A percentile compares a stretch with the other conserved stretches of the same genome.
Conservation (phyloP, 1,284 basidiomycete species). For the Ustilago shanxiensis region DNA sequence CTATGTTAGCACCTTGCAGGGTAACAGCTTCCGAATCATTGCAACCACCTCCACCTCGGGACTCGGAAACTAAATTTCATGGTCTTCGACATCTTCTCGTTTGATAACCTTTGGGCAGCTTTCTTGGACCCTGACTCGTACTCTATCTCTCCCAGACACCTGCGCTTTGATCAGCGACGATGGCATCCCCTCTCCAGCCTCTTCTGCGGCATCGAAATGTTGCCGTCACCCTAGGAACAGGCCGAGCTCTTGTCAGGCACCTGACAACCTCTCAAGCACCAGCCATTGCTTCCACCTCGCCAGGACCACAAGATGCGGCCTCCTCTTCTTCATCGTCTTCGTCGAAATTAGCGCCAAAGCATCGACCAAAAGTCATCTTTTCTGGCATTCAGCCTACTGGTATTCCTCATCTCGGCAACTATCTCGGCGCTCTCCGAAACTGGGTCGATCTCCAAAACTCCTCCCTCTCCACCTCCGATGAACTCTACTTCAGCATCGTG, state of each 20-base stretch:
- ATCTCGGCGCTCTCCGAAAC: constrained; percentile 87
- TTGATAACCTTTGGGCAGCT: background rate
- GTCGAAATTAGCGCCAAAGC: background rate
- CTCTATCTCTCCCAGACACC: background rate
- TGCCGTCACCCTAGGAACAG: background rate
- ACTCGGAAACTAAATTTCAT: constrained; percentile 13
- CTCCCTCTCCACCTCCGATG: constrained; percentile 74
- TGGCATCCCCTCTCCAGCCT: background rate
- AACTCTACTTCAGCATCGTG: constrained; percentile 82
- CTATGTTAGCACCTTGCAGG: background rate
- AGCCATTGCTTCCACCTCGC: background rate
- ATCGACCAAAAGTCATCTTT: constrained; percentile 74
- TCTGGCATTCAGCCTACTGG: constrained; percentile 88
- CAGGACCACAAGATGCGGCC: too few species aligned
- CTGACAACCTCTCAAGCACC: constrained; percentile 7
- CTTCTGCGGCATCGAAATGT: background rate
- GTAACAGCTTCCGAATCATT: background rate
- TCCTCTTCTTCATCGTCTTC: background rate
- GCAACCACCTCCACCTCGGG: constrained; percentile 27
- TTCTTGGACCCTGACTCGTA: constrained; percentile 3
- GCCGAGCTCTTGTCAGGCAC: background rate
- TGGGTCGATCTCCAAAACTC: constrained; percentile 83
- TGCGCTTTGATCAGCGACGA: background rate
- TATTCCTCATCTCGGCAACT: constrained; percentile 90
- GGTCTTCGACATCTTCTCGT: constrained; percentile 6